Conservation (phyloP, 73 alveolate species). For the Blepharisma japonicum region DNA sequence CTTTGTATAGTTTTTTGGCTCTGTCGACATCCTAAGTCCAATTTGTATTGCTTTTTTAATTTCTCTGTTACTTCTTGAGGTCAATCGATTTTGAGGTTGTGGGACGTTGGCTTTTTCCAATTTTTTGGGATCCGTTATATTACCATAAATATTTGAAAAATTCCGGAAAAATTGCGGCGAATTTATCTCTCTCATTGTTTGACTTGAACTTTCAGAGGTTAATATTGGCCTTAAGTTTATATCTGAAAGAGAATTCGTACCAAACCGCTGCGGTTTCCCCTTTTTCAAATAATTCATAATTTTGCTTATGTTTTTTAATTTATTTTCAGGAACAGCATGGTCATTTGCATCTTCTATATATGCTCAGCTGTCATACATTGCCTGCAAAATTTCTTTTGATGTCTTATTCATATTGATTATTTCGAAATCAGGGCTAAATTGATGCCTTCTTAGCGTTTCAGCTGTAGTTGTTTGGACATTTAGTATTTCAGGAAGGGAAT, state of each 20-base stretch:
- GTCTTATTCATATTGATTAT: neutral
- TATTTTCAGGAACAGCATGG: neutral
- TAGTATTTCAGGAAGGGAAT: slow-evolving; percentile 5
- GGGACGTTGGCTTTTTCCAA: neutral
- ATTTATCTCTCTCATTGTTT: neutral
- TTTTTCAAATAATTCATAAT: neutral
- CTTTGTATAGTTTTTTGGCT: no score
- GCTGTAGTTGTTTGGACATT: neutral
- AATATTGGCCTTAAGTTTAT: no score
- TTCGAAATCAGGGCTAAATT: neutral
- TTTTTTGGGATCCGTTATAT: neutral
- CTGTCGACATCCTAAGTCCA: no score
- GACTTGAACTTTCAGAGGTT: neutral
- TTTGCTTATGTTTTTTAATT: neutral
- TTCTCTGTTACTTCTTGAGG: no score
- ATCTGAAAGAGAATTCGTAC: neutral
- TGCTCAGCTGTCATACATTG: neutral
- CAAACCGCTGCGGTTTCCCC: neutral
- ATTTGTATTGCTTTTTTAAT: no score
- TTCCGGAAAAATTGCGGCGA: neutral
- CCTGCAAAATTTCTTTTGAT: slow-evolving; percentile 3
- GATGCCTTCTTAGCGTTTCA: neutral
- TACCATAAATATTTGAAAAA: slow-evolving; percentile 13
- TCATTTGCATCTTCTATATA: neutral
- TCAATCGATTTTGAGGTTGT: neutral